Evolutionary conservation across 768 basidiomycete species (phyloP), one percentile per base, ranked within the genome.

Genomic region (Cystobasidium onofrii): DNA sequence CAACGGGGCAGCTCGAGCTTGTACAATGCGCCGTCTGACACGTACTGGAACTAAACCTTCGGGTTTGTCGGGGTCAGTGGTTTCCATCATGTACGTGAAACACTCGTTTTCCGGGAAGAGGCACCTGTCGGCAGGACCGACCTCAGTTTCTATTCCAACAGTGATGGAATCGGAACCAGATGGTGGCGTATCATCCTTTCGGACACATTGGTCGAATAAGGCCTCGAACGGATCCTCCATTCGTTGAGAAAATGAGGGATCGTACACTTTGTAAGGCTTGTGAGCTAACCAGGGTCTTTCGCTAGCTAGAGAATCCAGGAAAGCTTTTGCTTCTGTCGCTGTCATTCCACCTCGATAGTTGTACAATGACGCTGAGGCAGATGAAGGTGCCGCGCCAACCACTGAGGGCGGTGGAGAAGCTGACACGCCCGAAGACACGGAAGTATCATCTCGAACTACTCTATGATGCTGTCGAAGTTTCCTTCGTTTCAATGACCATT

Each of bases 101-200:
- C 63, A 64, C 34, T 64, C 63, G 63, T 43, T 64, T 13, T 64
- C 63, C 1, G 63, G 63, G 39, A 64, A 64, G 63, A 27, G 9
- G 63, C 63, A 64, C 25, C 15, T 64, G 13, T 64, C 63, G 1
- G 63, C 63, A 15, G 63, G 63, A 6, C 74, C 75, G 10, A 76
- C 74, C 27, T 78, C 76, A 2, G 63, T 54, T 41, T 78, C 77
- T 61, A 78, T 73, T n/a, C 77, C 77, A 55, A 78, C 64, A 25
- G 73, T 36, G 71, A 78, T 75, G 23, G 64, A 57, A 27, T 69
- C 62, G 13, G 63, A 44, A 29, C 71, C 76, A 4, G 55, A 20
- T 29, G 23, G 17, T 9, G 77, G 74, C 23, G 41, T 36, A 23
- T 76, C 74, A 12, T 70, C 75, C 25, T 52, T 44, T 13, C 77